Percentiles rank a stretch among this genome's conserved stretches.
Evolutionary conservation across 2,329 filamentous ascomycete species (phyloP).

Genomic region (Fusarium palustre): DNA sequence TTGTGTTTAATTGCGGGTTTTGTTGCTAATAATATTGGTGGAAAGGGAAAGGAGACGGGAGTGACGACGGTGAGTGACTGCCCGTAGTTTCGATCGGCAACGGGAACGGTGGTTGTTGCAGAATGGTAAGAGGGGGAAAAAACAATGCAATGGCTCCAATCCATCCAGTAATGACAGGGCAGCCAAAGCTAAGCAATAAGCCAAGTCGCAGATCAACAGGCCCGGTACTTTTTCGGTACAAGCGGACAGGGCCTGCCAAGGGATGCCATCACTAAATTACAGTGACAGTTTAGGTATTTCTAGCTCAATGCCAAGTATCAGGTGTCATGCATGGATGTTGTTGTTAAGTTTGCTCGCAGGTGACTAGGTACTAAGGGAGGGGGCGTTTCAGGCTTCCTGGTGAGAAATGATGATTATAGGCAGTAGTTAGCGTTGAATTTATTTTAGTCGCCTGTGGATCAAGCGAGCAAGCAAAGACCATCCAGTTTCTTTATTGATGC

Average conservation of each 20-base stretch:
- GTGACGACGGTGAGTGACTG: background rate
- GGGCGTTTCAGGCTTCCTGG: constrained; percentile 39
- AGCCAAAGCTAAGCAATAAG: constrained; percentile 44
- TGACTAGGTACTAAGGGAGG: background rate
- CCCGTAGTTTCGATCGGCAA: constrained; percentile 35
- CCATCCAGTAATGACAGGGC: constrained; percentile 6
- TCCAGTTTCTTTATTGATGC: constrained; percentile 30
- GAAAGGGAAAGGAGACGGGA: constrained; percentile 1
- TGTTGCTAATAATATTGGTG: constrained; percentile 1
- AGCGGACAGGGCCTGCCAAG: constrained; percentile 8
- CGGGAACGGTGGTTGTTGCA: constrained; percentile 37
- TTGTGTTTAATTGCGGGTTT: constrained; percentile 1
- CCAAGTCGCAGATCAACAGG: constrained; percentile 47
- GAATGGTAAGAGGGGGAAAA: constrained; percentile 12
- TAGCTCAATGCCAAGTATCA: constrained; percentile 18
- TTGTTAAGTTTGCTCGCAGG: background rate
- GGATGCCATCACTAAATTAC: constrained; percentile 1
- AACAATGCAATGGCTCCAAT: background rate
- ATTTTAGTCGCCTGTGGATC: constrained; percentile 2
- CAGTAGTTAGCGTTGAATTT: constrained; percentile 30
- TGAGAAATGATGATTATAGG: constrained; percentile 6
- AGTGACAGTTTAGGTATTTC: constrained; percentile 21
- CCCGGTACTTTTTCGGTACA: constrained; percentile 29
- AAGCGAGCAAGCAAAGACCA: background rate
- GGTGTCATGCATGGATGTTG: constrained; percentile 21